Evolutionary conservation across 83 land plant genomes (phyloP).

Genomic region (Isoetes engelmannii): DNA sequence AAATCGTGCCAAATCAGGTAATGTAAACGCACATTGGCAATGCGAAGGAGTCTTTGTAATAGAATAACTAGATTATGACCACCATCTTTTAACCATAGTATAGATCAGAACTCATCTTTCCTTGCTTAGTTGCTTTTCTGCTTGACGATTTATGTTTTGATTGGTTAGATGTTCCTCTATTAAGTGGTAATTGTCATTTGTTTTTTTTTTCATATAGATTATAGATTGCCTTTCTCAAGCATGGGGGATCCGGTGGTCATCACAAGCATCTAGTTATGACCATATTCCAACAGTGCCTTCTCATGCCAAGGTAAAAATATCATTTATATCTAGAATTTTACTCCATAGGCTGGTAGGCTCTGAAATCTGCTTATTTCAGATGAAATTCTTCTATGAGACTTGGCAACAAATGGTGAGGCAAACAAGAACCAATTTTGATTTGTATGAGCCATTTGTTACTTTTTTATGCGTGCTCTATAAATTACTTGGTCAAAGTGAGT

Average conservation of each 20-base stretch:
- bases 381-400: constrained; percentile 37
- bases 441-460: constrained; percentile 73
- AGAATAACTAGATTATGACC: too few relatives aligned
- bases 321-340: background rate
- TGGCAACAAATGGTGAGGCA: constrained; percentile 60
- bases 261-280: background rate
- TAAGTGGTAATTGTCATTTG: too few relatives aligned
- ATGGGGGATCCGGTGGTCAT: constrained; percentile 73
- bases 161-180: background rate
- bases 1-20: too few relatives aligned
- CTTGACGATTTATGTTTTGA: too few relatives aligned
- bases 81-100: too few relatives aligned
- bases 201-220: constrained; percentile 43
- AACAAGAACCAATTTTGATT: constrained; percentile 51
- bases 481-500: constrained; percentile 44
- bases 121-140: too few relatives aligned
- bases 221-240: constrained; percentile 65
- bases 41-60: too few relatives aligned
- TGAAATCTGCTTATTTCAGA: constrained; percentile 21
- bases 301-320: background rate
- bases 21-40: too few relatives aligned
- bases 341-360: background rate
- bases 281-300: constrained; percentile 5
- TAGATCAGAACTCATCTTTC: background rate
- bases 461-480: constrained; percentile 65